Evolutionary conservation across 1,139 yeast genomes (phyloP), one percentile per base, ranked within the genome.

Genomic region (Geotrichum reessii): DNA sequence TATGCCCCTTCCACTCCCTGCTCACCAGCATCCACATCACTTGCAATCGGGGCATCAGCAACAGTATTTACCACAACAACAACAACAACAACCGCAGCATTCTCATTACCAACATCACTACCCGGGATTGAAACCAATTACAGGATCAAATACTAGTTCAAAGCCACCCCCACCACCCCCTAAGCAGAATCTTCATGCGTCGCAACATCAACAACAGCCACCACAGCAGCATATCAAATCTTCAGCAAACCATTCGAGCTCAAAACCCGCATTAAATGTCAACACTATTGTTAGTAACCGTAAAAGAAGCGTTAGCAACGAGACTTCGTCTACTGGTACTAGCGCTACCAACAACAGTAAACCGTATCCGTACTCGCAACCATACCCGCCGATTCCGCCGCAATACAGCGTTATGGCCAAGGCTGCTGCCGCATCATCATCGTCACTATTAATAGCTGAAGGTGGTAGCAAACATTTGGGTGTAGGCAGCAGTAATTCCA

Each of bases 21-120:
- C n/a, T n/a, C n/a, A n/a, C n/a, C 63, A 37, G 50, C 62, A 33
- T 53, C 59, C 42, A 7, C 50, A 6, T 4, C 31, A 44, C 2
- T 9, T 44, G 11, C 19, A 17, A 19, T 37, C 40, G n/a, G 33
- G 24, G 3, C 33, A 40, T 22, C 48, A 4, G 25, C 47, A 33
- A 17, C 28, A 51, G 9, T 48, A 25, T 11, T 17, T 44, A 27
- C 14, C n/a, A 49, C 40, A 17, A 49, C 40, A 54, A 25, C 49
- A 21, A 21, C 44, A 11, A 50, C 24, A 25, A 14, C 52, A 27
- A n/a, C 48, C 25, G 25, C 21, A 12, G 33, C 47, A 14, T 8
- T 48, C n/a, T n/a, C 27, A 44, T 11, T 44, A 24, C 25, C 55
- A 19, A 21, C 42, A 40, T 14, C 49, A 46, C 28, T 25, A 25